Base-by-base conservation (phyloP, 805 yeast genomes). In the Wickerhamiella vanderwaltii region DNA sequence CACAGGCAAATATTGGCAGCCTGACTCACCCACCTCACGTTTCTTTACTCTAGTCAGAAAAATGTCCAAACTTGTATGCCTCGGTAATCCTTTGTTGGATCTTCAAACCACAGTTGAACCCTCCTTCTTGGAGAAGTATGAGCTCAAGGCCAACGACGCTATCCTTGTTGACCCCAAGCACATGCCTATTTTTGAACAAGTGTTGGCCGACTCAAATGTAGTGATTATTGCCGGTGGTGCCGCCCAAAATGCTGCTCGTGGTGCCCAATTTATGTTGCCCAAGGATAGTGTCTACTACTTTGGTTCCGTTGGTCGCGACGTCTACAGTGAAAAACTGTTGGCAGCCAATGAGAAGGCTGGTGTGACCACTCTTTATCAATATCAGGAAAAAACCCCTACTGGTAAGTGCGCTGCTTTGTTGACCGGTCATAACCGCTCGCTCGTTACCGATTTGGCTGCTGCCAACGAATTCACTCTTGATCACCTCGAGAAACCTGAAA, bases 391-490 rank as follows among this genome's bases (percentile, higher is more conserved):
- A 44, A 61, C 71, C 51, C 82, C 86, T 54, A 91, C 99, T 46
- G 99, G 99, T 59, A 88, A 88, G 63, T 91, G 99, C 71, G 99
- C 96, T 43, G 97, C 95, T 50, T 71, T 91, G 60, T 81, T 91
- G 62, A 77, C 77, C 43, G 94, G 91, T 43, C 73, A 71, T 58
- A 67, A 86, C 74, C 79, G 99, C 67, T 88, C 96, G 20, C 69
- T 91, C 60, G 96, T 76, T 49, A 91, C 99, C 35, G 97, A 91
- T 61, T 73, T 91, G 56, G 95, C 84, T 56, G 99, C 99, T 53
- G 98, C 98, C 53, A 91, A 91, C 71, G 94, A 85, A 64, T 91
- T 86, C 78, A 81, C 80, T 58, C 79, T 88, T 39, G 74, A 74
- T 45, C 97, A 91, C 64, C 73, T 91, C 59, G 77, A 83, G 59